Base-by-base conservation (phyloP, 1,139 yeast species). In the Diutina catenulata region DNA sequence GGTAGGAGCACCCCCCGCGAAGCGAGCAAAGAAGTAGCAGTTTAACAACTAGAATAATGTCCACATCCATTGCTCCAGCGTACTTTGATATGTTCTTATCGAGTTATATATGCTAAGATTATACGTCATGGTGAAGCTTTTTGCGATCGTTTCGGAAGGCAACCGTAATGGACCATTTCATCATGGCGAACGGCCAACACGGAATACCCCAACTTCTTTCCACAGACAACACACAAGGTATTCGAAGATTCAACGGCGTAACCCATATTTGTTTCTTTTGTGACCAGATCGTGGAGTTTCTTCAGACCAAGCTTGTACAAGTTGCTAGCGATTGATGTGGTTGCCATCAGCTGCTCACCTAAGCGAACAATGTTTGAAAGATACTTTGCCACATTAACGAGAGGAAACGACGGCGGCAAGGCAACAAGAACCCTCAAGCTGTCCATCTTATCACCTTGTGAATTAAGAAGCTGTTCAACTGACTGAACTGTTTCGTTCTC, bases 101-200 rank as follows among this genome's bases (percentile, higher is more conserved):
- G n/a, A n/a, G n/a, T n/a, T n/a, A n/a, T n/a, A n/a, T n/a, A n/a
- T n/a, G n/a, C n/a, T n/a, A n/a, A n/a, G n/a, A n/a, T n/a, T n/a
- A n/a, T n/a, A n/a, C n/a, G n/a, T n/a, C n/a, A n/a, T n/a, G n/a
- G n/a, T n/a, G n/a, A n/a, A n/a, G n/a, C n/a, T n/a, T n/a, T n/a
- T n/a, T n/a, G n/a, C n/a, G n/a, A n/a, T n/a, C n/a, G n/a, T n/a
- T n/a, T n/a, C n/a, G n/a, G n/a, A n/a, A n/a, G n/a, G n/a, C 35
- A 31, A 8, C 35, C 35, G 21, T 31, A 31, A 14, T 31, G 35
- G 11, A 31, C 35, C 11, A 31, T 26, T 13, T 31, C 14, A 8
- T 31, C 26, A 13, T 31, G 25, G 5, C 23, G 11, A 7, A 31
- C 13, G 4, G 35, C 35, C n/a, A 19, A 16, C 21, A 31, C 35